Evolutionary conservation across 108 stramenopile species (phyloP).

Genomic region (Cyclotella kingstonii): DNA sequence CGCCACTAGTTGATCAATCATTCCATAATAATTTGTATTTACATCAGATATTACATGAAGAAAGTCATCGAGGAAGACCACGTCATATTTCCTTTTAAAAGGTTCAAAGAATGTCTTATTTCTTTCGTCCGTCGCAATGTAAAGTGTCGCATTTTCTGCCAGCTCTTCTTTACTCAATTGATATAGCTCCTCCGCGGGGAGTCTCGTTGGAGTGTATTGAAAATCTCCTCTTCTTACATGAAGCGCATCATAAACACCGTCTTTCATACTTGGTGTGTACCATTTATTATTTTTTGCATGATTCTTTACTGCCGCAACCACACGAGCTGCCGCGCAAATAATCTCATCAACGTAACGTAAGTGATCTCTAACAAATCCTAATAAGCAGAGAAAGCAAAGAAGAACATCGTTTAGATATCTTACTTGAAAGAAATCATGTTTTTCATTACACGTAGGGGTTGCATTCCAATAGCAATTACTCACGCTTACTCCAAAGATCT

Average conservation of each 20-base stretch:
- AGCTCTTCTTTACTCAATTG: conserved; percentile 45
- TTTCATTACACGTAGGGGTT: not conserved
- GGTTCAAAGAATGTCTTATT: conserved; percentile 65
- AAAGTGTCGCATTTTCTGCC: conserved; percentile 51
- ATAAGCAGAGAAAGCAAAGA: not conserved
- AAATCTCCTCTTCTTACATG: conserved; percentile 85
- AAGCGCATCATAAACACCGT: conserved; percentile 74
- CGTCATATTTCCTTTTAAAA: conserved; percentile 40
- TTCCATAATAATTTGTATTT: conserved; percentile 72
- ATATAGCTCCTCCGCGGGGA: conserved; percentile 47
- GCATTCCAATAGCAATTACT: not conserved
- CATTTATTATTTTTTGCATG: conserved; percentile 37
- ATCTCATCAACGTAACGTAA: conserved; percentile 52
- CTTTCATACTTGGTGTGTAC: conserved; percentile 20
- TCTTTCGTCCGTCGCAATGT: conserved; percentile 51
- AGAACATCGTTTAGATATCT: not conserved
- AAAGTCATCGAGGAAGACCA: conserved; percentile 54
- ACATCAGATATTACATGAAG: conserved; percentile 56
- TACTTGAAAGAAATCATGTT: not conserved
- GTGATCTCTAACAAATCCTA: conserved; percentile 49
- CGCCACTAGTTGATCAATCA: conserved; percentile 60
- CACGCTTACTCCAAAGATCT: conserved; percentile 55
- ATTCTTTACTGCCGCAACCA: conserved; percentile 42
- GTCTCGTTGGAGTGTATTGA: conserved; percentile 47
- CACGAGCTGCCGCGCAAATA: conserved; percentile 58